A percentile compares a stretch with the other conserved stretches of the same genome.
Conservation (phyloP, 2,329 filamentous ascomycete genomes). For the Salinomyces thailandicus region DNA sequence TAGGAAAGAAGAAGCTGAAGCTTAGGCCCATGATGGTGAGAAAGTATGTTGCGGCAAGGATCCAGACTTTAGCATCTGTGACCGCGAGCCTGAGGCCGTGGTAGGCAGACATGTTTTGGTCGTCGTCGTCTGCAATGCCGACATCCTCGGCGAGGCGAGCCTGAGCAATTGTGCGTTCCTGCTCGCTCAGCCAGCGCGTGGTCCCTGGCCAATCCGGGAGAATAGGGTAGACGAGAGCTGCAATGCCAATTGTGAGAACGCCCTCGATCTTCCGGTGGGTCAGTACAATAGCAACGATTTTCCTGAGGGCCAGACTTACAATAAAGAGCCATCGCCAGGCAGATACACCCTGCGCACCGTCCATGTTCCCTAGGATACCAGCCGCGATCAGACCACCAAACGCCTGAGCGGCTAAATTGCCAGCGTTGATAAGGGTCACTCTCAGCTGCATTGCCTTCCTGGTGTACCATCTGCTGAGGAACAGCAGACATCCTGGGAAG, state of each 20-base stretch:
- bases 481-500: constrained; percentile 41
- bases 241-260: background rate
- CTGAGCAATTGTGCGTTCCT: constrained; percentile 17
- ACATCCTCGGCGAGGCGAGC: background rate
- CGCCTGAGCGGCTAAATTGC: constrained; percentile 29
- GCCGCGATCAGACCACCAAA: constrained; percentile 32
- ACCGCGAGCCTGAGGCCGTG: constrained; percentile 10
- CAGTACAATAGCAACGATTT: background rate
- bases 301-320: constrained; percentile 23
- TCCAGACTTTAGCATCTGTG: constrained; percentile 11
- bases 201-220: constrained; percentile 25
- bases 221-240: background rate
- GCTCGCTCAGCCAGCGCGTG: constrained; percentile 26
- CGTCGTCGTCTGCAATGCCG: constrained; percentile 1
- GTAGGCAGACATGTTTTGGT: constrained; percentile 2
- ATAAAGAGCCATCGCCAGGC: constrained; percentile 35
- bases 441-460: constrained; percentile 24
- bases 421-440: constrained; percentile 28
- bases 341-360: constrained; percentile 27
- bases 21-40: constrained; percentile 10
- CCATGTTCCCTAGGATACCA: constrained; percentile 22
- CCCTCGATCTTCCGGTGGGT: constrained; percentile 2
- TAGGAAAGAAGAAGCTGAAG: constrained; percentile 24
- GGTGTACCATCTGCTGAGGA: constrained; percentile 25
- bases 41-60: constrained; percentile 8